Conservation (phyloP, 2,329 filamentous ascomycete genomes). For the Exophiala mesophila region DNA sequence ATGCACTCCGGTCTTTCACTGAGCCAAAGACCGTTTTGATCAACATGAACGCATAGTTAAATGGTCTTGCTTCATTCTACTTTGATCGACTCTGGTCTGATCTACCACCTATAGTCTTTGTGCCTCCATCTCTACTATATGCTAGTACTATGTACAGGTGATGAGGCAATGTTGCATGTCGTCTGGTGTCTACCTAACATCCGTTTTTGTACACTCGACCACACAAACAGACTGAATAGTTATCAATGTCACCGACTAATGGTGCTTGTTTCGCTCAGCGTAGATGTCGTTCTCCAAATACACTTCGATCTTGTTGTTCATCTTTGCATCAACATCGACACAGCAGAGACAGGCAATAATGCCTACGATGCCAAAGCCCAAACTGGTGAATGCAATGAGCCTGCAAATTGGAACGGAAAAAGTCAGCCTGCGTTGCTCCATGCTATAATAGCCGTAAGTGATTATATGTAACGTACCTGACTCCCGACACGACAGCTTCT, state of each 20-base stretch:
- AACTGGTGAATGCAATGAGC: constrained; percentile 24
- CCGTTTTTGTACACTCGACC: too few relatives aligned
- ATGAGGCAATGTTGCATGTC: too few relatives aligned
- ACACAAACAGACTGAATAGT: too few relatives aligned
- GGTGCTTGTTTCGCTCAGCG: constrained; percentile 8
- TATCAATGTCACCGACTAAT: constrained; percentile 5
- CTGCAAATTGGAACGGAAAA: constrained; percentile 1
- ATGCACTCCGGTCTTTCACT: constrained; percentile 10
- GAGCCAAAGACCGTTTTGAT: constrained; percentile 14
- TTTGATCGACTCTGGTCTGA: too few relatives aligned
- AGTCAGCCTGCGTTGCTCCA: too few relatives aligned
- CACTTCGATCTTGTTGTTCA: constrained; percentile 33
- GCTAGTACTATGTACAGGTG: too few relatives aligned
- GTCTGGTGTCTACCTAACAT: too few relatives aligned
- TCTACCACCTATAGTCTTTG: too few relatives aligned
- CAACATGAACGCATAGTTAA: constrained; percentile 7
- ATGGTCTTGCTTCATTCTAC: too few relatives aligned
- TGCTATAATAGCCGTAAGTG: too few relatives aligned
- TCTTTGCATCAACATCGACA: constrained; percentile 32
- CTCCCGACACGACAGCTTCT: constrained; percentile 5
- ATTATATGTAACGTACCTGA: constrained; percentile 10
- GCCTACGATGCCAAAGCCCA: constrained; percentile 32
- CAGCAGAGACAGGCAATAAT: constrained; percentile 30
- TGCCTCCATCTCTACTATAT: too few relatives aligned
- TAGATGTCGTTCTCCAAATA: constrained; percentile 11